Evolutionary conservation across 2,329 filamentous ascomycete species (phyloP).

Genomic region (Fonsecaea pedrosoi): DNA sequence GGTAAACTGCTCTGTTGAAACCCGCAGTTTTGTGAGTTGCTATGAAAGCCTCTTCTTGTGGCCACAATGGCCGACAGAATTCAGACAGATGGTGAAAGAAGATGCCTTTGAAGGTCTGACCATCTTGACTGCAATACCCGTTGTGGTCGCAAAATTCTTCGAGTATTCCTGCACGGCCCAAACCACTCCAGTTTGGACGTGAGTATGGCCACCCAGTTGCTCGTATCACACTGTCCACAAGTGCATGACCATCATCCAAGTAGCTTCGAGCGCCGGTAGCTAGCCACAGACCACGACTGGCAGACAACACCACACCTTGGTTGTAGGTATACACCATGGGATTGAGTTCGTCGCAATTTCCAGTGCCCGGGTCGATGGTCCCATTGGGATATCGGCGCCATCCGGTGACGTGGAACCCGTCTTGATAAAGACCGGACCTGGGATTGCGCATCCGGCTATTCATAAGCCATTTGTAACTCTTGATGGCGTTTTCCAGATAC

Average conservation of each 20-base stretch:
- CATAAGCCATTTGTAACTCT: constrained; percentile 81
- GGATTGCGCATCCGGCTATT: constrained; percentile 81
- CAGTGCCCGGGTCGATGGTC: constrained; percentile 67
- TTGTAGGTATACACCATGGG: constrained; percentile 96
- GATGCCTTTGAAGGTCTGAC: constrained; percentile 91
- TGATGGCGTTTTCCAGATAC: constrained; percentile 75
- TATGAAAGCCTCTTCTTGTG: constrained; percentile 54
- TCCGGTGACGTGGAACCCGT: constrained; percentile 84
- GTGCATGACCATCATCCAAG: constrained; percentile 77
- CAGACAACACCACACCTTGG: constrained; percentile 86
- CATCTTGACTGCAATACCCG: constrained; percentile 79
- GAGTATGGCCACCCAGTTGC: constrained; percentile 74
- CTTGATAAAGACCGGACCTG: constrained; percentile 71
- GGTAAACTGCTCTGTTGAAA: constrained; percentile 50
- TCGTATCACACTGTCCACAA: constrained; percentile 74
- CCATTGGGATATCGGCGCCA: constrained; percentile 55
- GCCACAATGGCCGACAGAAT: constrained; percentile 74
- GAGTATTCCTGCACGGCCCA: constrained; percentile 79
- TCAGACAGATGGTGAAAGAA: constrained; percentile 86
- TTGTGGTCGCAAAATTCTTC: constrained; percentile 82
- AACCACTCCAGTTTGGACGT: constrained; percentile 68
- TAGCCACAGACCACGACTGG: constrained; percentile 79
- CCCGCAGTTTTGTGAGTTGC: constrained; percentile 39
- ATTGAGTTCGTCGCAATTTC: constrained; percentile 78
- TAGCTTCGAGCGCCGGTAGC: constrained; percentile 75